Evolutionary conservation across 2,329 filamentous ascomycete genomes (phyloP), one percentile per base, ranked within the genome.

Genomic region (Penicillium freii): DNA sequence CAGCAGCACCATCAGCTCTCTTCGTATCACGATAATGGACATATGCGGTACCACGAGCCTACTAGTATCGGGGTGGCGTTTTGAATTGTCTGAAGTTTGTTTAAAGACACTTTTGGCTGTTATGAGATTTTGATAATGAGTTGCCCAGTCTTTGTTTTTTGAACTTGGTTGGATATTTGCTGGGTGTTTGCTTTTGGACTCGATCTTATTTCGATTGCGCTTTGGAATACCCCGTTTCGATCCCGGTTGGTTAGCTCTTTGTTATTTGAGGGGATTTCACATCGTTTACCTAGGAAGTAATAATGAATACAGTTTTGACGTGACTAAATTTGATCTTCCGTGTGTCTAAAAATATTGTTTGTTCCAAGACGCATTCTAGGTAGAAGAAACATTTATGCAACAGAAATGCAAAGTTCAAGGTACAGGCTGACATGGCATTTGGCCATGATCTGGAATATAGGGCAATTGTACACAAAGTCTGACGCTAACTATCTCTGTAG

Each of bases 21-120:
- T 17, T 44, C 51, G 5, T 57, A 60, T 51, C 39, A n/a, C 33
- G 46, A 56, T 27, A 53, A 46, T 27, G 48, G 58, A 31, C 56
- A 58, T n/a, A 40, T 59, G 38, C 52, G 57, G 25, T 64, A 68
- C 53, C 62, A 64, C n/a, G 62, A 64, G 11, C 64, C 69, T 3
- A 52, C 69, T 3, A 52, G 62, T 17, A 67, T 75, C 39, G 71
- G 72, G 13, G 19, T 74, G 31, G 71, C 72, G 7, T 74, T 71
- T 56, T 74, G 61, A 65, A 21, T 54, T 27, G 9, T 21, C 6
- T 27, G 17, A 21, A n/a, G 3, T 34, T 51, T 39, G 3, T 25
- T n/a, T 19, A 5, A n/a, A 17, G 13, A 23, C 25, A 19, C 11
- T 40, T 38, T 44, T 23, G 31, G 6, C 10, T 3, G 1, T 29